phyloP scores from a whole-genome alignment of 2,329 filamentous ascomycete genomes.

The Neonectria faginata region DNA sequence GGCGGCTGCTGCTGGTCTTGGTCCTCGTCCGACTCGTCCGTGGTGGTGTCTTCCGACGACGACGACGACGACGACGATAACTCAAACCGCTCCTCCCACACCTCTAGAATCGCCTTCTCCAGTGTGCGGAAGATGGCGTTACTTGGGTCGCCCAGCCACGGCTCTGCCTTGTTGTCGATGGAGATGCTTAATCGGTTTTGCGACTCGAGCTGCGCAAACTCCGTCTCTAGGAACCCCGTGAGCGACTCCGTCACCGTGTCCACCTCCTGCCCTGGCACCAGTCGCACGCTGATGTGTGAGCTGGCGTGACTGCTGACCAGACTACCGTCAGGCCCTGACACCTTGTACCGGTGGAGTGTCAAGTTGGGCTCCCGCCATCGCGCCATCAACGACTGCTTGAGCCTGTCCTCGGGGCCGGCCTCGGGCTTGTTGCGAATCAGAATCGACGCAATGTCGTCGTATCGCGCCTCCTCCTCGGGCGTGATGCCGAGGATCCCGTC shows the following conservation, averaged over 20 bases:
- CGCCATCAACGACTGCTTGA: constrained; percentile 89
- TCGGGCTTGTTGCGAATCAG: constrained; percentile 78
- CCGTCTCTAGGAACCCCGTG: constrained; percentile 72
- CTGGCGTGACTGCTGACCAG: constrained; percentile 92
- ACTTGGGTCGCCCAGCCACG: constrained; percentile 92
- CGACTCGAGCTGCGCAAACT: constrained; percentile 81
- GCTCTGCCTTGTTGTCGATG: constrained; percentile 93
- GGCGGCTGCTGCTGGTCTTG: constrained; percentile 31
- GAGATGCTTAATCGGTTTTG: constrained; percentile 84
- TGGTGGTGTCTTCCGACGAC: constrained; percentile 15
- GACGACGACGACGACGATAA: neutral
- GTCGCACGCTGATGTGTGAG: constrained; percentile 87
- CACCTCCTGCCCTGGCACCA: constrained; percentile 93
- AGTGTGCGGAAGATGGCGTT: constrained; percentile 93
- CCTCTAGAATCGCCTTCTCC: constrained; percentile 84
- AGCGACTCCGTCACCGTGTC: constrained; percentile 78
- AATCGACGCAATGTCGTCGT: constrained; percentile 84
- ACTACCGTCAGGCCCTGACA: constrained; percentile 90
- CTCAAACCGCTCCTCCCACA: constrained; percentile 75
- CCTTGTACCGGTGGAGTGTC: constrained; percentile 92
- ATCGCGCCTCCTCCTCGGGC: constrained; percentile 80
- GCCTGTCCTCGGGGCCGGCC: constrained; percentile 68
- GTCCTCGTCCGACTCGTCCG: constrained; percentile 20
- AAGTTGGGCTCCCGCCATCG: constrained; percentile 95
- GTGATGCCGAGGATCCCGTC: constrained; percentile 83